phyloP scores from a whole-genome alignment of 768 basidiomycete genomes.

The Punctularia strigosozonata region DNA sequence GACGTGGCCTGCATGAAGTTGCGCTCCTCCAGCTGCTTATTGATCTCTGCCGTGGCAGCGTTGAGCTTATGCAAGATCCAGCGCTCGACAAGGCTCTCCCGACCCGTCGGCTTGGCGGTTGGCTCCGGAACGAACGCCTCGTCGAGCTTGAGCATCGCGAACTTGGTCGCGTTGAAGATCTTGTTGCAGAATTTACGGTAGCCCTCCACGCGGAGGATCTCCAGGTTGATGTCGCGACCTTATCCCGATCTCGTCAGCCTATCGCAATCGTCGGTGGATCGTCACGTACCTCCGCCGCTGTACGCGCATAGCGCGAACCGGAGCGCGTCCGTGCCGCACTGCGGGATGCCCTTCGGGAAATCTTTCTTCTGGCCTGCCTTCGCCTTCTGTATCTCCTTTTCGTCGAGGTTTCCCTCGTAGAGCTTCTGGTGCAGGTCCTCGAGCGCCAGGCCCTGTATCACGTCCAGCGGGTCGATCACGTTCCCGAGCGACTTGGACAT shows the following conservation, averaged over 20 bases:
- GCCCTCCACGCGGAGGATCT: slow-evolving; percentile 91
- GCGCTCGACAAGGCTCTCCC: slow-evolving; percentile 83
- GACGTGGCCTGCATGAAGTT: slow-evolving; percentile 92
- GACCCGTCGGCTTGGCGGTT: slow-evolving; percentile 69
- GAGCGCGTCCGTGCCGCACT: slow-evolving; percentile 95
- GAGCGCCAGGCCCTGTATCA: slow-evolving; percentile 76
- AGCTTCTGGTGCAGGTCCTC: slow-evolving; percentile 79
- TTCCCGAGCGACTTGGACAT: slow-evolving; percentile 99
- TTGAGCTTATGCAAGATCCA: slow-evolving; percentile 97
- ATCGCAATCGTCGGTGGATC: neutral
- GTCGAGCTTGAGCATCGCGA: slow-evolving; percentile 97
- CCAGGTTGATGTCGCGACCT: slow-evolving; percentile 96
- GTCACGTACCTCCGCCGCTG: slow-evolving; percentile 63
- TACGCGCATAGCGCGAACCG: slow-evolving; percentile 94
- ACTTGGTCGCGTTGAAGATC: slow-evolving; percentile 97
- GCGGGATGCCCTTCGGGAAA: slow-evolving; percentile 97
- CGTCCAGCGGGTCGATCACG: slow-evolving; percentile 93
- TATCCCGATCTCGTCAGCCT: neutral
- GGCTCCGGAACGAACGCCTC: slow-evolving; percentile 68
- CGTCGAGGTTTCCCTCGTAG: slow-evolving; percentile 84
- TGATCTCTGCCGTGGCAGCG: slow-evolving; percentile 64
- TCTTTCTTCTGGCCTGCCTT: slow-evolving; percentile 96
- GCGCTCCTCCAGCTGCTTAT: slow-evolving; percentile 59
- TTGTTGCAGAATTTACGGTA: slow-evolving; percentile 99
- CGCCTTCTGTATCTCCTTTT: slow-evolving; percentile 85